Conservation (phyloP, 768 basidiomycete species). For the Gymnopilus dilepis region DNA sequence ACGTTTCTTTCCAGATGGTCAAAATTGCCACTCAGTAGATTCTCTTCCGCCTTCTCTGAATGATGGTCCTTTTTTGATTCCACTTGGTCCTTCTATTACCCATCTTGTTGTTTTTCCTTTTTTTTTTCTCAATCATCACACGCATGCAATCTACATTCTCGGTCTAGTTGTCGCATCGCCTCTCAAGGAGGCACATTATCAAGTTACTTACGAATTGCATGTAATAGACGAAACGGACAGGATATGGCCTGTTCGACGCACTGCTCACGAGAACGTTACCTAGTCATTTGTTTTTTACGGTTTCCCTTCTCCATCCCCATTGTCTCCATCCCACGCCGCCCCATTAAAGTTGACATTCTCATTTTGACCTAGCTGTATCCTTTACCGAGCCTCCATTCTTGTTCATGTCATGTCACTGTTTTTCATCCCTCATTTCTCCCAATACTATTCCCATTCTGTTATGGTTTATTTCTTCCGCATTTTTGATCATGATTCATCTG, state of each 20-base stretch:
- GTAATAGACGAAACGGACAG: slow-evolving; percentile 52
- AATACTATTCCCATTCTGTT: slow-evolving; percentile 22
- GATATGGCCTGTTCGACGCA: slow-evolving; percentile 25
- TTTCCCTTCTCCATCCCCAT: slow-evolving; percentile 12
- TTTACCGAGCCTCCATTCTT: slow-evolving; percentile 22
- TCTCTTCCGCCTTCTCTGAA: slow-evolving; percentile 24
- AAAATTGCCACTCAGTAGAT: slow-evolving; percentile 79
- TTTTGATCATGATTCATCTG: slow-evolving; percentile 14
- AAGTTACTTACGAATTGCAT: slow-evolving; percentile 52
- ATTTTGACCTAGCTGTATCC: slow-evolving; percentile 22
- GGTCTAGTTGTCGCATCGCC: slow-evolving; percentile 46
- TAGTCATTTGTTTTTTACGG: slow-evolving; percentile 17
- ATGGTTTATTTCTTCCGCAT: slow-evolving; percentile 16
- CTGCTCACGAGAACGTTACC: slow-evolving; percentile 25
- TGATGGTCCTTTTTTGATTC: slow-evolving; percentile 28
- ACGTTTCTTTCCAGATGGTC: slow-evolving; percentile 59
- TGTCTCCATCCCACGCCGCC: slow-evolving; percentile 4
- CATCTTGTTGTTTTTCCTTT: slow-evolving; percentile 21
- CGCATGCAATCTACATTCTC: slow-evolving; percentile 57
- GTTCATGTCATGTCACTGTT: slow-evolving; percentile 11
- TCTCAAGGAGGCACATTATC: slow-evolving; percentile 77
- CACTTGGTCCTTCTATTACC: slow-evolving; percentile 30
- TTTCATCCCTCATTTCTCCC: slow-evolving; percentile 9
- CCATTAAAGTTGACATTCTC: slow-evolving; percentile 6
- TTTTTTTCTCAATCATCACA: slow-evolving; percentile 36